Percentiles rank a stretch among this genome's conserved stretches.
phyloP scores from a whole-genome alignment of 192 early-diverging fungal species.

The Rhizoclosmatium sp. region DNA sequence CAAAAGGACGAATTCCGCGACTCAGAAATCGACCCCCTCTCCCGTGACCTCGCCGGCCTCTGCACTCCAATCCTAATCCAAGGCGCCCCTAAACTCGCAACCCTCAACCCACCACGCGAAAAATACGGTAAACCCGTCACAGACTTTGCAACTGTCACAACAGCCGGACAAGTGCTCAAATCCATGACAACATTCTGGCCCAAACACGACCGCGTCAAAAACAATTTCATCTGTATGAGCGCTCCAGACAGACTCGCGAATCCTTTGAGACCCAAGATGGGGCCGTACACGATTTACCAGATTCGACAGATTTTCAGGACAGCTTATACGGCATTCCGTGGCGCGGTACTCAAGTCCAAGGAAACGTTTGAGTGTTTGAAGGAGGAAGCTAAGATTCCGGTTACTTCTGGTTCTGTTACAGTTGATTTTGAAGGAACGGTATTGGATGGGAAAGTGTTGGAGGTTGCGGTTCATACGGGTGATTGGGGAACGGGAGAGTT shows the following conservation, averaged over 20 bases:
- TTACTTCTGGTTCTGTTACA: background rate
- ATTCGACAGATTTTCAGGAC: conserved; percentile 39
- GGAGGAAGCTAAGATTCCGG: background rate
- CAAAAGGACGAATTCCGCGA: background rate
- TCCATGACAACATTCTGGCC: background rate
- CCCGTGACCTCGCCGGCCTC: conserved; percentile 23
- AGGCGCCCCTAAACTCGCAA: conserved; percentile 28
- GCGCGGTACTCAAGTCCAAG: conserved; percentile 33
- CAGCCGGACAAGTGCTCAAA: background rate
- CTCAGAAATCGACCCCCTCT: conserved; percentile 6
- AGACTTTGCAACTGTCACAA: background rate
- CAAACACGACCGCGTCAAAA: background rate
- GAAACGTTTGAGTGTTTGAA: conserved; percentile 22
- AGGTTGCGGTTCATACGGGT: conserved; percentile 38
- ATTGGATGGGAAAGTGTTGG: background rate
- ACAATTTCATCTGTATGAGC: conserved; percentile 43
- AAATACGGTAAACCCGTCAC: background rate
- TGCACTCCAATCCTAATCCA: conserved; percentile 20
- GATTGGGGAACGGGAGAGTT: conserved; percentile 45
- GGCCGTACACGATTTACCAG: conserved; percentile 34
- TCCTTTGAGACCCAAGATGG: conserved; percentile 25
- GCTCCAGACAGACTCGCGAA: conserved; percentile 43
- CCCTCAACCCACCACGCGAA: background rate
- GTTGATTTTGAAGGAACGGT: background rate
- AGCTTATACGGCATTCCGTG: conserved; percentile 42